phyloP scores from a whole-genome alignment of 768 basidiomycete genomes.

The Boletus insuetus region DNA sequence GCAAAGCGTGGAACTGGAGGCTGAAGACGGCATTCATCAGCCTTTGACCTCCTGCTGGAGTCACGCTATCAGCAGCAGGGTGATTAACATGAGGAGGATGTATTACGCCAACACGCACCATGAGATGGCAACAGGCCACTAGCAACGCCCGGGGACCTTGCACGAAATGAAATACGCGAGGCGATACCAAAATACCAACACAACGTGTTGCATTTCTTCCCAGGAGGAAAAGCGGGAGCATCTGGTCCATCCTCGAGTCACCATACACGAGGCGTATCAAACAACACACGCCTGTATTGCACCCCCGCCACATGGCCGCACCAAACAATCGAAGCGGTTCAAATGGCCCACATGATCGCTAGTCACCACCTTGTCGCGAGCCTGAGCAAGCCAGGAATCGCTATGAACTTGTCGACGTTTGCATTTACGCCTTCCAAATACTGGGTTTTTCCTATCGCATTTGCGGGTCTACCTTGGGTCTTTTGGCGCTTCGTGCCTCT shows the following conservation, averaged over 20 bases:
- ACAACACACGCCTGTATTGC: constrained; percentile 17
- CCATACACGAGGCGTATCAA: constrained; percentile 18
- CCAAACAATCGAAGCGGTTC: constrained; percentile 24
- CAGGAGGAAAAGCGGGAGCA: too few species aligned
- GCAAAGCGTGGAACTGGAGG: not conserved
- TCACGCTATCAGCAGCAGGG: constrained; percentile 14
- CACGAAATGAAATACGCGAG: constrained; percentile 24
- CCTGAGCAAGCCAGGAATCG: constrained; percentile 17
- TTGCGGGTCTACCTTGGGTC: constrained; percentile 27
- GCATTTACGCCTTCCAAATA: constrained; percentile 26
- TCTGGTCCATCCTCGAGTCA: not conserved
- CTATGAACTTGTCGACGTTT: constrained; percentile 31
- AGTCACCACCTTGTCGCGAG: constrained; percentile 14
- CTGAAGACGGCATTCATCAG: constrained; percentile 11
- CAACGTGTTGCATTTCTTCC: constrained; percentile 17
- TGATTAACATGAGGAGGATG: constrained; percentile 6
- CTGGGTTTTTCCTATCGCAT: constrained; percentile 28
- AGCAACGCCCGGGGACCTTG: not conserved
- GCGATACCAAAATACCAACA: constrained; percentile 12
- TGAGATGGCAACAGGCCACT: not conserved
- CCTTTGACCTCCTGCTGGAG: not conserved
- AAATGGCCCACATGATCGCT: constrained; percentile 15
- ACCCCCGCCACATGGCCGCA: constrained; percentile 27
- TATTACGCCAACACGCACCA: not conserved
- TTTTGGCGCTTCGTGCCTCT: constrained; percentile 15